These are phyloP conservation scores for Austroboletus olivaceoglutinosus DNA, from an alignment of 1,284 basidiomycete species.

Conservation along the genomic window DNA sequence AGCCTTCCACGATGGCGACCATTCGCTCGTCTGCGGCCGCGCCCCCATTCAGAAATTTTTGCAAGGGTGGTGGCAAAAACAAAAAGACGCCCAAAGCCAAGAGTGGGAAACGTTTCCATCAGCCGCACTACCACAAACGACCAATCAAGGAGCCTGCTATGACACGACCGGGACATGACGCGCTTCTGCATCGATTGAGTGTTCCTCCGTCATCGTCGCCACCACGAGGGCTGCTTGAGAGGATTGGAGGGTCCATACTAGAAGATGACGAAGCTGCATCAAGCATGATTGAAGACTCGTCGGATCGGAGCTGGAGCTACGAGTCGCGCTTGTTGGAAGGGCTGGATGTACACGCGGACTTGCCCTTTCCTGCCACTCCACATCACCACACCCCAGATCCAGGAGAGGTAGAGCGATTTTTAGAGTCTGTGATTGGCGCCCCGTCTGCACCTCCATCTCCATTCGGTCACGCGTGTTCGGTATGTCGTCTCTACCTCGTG, in stretches of 20 bases:
- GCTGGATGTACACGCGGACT: neutral
- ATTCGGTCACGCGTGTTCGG: constrained; percentile 9
- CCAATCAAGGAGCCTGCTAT: too few species aligned
- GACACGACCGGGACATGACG: neutral
- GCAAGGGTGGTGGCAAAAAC: too few species aligned
- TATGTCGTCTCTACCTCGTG: constrained; percentile 15
- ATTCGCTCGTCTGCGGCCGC: too few species aligned
- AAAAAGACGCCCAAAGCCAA: too few species aligned
- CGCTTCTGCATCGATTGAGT: constrained; percentile 17
- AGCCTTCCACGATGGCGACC: too few species aligned
- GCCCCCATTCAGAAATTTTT: too few species aligned
- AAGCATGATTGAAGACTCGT: neutral
- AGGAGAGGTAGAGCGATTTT: constrained; percentile 26
- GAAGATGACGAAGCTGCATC: constrained; percentile 2
- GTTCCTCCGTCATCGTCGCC: constrained; percentile 5
- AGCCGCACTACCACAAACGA: too few species aligned
- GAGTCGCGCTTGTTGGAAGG: neutral
- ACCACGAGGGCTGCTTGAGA: constrained; percentile 14
- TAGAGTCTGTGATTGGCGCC: constrained; percentile 25
- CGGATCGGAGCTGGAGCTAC: constrained; percentile 1
- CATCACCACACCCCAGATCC: constrained; percentile 22
- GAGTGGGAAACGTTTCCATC: too few species aligned
- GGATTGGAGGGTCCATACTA: constrained; percentile 17
- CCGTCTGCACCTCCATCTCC: constrained; percentile 2
- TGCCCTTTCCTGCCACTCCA: constrained; percentile 5